Conservation (phyloP, 768 basidiomycete genomes). For the Sarcodon sp. region DNA sequence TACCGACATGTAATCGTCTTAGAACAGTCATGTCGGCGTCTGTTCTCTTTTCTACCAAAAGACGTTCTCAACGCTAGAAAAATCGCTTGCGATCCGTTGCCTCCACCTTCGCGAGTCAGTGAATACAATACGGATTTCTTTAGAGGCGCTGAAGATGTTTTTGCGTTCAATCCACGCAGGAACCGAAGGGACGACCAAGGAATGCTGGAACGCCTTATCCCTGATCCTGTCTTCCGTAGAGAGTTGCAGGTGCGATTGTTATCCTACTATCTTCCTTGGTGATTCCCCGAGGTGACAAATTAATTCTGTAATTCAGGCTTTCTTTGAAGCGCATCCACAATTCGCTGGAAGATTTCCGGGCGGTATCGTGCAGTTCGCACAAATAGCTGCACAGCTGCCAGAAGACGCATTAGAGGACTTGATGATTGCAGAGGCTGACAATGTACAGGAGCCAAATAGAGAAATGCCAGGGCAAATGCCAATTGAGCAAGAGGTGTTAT, state of each 20-base stretch:
- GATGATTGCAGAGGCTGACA: conserved; percentile 34
- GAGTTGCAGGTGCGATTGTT: conserved; percentile 37
- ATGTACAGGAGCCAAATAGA: conserved; percentile 17
- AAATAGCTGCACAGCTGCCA: conserved; percentile 28
- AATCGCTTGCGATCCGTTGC: conserved; percentile 78
- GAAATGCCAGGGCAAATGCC: conserved; percentile 35
- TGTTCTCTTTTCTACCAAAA: conserved; percentile 64
- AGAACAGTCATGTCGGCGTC: conserved; percentile 34
- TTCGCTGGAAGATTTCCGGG: conserved; percentile 48
- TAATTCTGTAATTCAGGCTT: conserved; percentile 19
- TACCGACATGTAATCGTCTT: conserved; percentile 74
- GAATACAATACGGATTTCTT: conserved; percentile 72
- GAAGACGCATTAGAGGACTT: conserved; percentile 44
- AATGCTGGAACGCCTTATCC: conserved; percentile 39
- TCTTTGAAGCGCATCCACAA: conserved; percentile 43
- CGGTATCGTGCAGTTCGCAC: conserved; percentile 51
- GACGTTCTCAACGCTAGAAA: conserved; percentile 36
- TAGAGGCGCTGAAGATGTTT: conserved; percentile 41
- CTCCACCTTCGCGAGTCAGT: conserved; percentile 48
- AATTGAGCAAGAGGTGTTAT: conserved; percentile 17
- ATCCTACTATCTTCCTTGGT: neutral
- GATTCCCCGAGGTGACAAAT: neutral
- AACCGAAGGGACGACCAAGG: conserved; percentile 37
- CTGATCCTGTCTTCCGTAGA: conserved; percentile 40
- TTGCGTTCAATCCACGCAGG: conserved; percentile 20